These are phyloP conservation scores for Closterium sp. DNA, from an alignment of 139 green algal genomes.

Conservation along the genomic window DNA sequence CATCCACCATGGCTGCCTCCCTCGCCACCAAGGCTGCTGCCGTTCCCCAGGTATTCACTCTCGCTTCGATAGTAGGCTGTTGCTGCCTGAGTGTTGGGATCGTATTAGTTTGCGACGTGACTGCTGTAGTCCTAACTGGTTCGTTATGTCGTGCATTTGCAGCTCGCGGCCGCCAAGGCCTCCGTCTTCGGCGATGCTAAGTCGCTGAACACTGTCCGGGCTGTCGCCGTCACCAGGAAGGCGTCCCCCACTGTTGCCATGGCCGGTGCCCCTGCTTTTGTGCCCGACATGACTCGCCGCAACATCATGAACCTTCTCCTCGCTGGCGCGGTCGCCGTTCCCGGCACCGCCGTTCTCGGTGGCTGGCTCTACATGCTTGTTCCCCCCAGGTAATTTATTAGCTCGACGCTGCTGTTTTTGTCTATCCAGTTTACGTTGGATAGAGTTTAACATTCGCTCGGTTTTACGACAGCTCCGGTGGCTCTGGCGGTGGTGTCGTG, in stretches of 20 bases:
- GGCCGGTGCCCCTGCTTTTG: conserved; percentile 21
- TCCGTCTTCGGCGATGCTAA: conserved; percentile 3
- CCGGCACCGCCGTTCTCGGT: conserved; percentile 62
- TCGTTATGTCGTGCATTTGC: background rate
- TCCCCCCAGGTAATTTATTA: conserved; percentile 52
- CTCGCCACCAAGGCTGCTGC: background rate
- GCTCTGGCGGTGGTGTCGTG: conserved; percentile 68
- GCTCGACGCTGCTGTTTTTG: background rate
- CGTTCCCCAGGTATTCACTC: background rate
- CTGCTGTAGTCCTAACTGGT: background rate
- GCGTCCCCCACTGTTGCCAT: background rate
- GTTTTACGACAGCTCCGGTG: conserved; percentile 64
- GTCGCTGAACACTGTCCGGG: background rate
- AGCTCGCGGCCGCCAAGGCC: conserved; percentile 1
- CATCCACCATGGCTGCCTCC: background rate
- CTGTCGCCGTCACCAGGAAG: background rate
- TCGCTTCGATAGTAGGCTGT: background rate
- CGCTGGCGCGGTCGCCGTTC: conserved; percentile 68
- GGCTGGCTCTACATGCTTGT: conserved; percentile 78
- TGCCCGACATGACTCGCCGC: conserved; percentile 73
- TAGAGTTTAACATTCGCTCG: background rate
- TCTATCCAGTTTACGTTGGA: background rate
- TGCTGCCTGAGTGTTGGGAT: too few species aligned
- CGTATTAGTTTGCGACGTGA: background rate
- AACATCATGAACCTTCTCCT: conserved; percentile 90